phyloP scores from a whole-genome alignment of 768 basidiomycete genomes.

The Lactarius quietus region DNA sequence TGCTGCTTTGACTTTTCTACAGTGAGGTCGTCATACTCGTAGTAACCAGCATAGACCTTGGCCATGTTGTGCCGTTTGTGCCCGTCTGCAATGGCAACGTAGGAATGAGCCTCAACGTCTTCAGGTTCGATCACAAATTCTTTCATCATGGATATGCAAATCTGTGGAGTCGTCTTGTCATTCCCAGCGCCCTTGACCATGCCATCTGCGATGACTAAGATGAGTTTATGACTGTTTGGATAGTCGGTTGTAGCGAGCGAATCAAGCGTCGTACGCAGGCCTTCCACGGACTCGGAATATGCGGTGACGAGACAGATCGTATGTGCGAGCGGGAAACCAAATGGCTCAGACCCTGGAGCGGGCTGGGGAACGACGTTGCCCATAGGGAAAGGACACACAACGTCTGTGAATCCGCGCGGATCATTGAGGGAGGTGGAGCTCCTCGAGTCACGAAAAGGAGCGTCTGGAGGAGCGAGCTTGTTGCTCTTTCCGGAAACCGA shows the following conservation, averaged over 20 bases:
- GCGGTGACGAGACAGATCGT: conserved; percentile 97
- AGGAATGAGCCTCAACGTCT: conserved; percentile 92
- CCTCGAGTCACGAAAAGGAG: conserved; percentile 71
- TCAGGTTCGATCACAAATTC: conserved; percentile 75
- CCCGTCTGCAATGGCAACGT: conserved; percentile 99
- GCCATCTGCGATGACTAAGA: conserved; percentile 95
- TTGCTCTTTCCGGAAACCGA: conserved; percentile 36
- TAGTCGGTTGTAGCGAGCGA: conserved; percentile 98
- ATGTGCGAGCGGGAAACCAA: conserved; percentile 92
- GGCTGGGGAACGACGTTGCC: conserved; percentile 91
- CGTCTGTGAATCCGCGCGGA: conserved; percentile 51
- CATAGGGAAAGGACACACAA: conserved; percentile 90
- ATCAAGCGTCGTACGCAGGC: conserved; percentile 95
- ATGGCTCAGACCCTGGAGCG: conserved; percentile 86
- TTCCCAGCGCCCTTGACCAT: conserved; percentile 98
- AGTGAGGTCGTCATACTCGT: conserved; percentile 89
- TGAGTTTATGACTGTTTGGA: conserved; percentile 94
- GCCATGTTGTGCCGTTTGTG: conserved; percentile 99
- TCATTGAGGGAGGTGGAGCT: conserved; percentile 76
- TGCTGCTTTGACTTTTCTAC: conserved; percentile 92
- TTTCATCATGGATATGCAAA: conserved; percentile 95
- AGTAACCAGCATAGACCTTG: conserved; percentile 96
- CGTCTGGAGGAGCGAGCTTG: conserved; percentile 70
- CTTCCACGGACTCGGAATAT: conserved; percentile 96
- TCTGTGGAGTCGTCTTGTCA: conserved; percentile 85